These are phyloP conservation scores for Pichia sorboxylosa DNA, from an alignment of 1,139 yeast genomes.

Conservation along the genomic window DNA sequence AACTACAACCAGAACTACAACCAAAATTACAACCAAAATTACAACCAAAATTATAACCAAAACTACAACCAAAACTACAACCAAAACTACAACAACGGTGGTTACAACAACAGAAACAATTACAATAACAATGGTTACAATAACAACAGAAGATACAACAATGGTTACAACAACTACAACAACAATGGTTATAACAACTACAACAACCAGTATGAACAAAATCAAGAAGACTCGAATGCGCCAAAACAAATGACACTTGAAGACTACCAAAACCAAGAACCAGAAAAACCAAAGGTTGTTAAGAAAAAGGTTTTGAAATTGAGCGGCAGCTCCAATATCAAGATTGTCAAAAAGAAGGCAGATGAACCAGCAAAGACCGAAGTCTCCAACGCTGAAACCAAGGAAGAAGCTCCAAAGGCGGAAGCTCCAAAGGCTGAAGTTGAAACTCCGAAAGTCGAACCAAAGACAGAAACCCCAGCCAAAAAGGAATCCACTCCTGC, in stretches of 20 bases:
- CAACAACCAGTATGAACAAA: slow-evolving; percentile 5
- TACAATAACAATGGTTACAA: slow-evolving; percentile 10
- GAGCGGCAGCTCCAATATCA: slow-evolving; percentile 52
- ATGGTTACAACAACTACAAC: slow-evolving; percentile 9
- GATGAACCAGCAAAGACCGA: slow-evolving; percentile 20
- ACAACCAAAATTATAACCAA: slow-evolving; percentile 8
- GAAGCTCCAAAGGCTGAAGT: slow-evolving; percentile 4
- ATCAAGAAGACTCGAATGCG: slow-evolving; percentile 15
- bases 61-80: slow-evolving; percentile 13
- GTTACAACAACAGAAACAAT: slow-evolving; percentile 4
- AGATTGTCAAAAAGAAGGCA: slow-evolving; percentile 48
- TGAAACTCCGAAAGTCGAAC: slow-evolving; percentile 3
- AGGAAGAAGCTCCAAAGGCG: slow-evolving; percentile 16
- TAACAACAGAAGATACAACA: slow-evolving; percentile 12
- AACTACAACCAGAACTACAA: slow-evolving; percentile 19
- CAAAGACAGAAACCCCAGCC: slow-evolving; percentile 13
- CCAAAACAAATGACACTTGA: slow-evolving; percentile 69
- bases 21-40: slow-evolving; percentile 16
- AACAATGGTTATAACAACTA: slow-evolving; percentile 3
- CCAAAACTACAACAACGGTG: slow-evolving; percentile 15
- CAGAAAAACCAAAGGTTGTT: slow-evolving; percentile 24
- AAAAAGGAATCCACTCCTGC: slow-evolving; percentile 10
- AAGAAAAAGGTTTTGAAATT: slow-evolving; percentile 47
- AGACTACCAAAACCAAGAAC: slow-evolving; percentile 70
- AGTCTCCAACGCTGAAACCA: slow-evolving; percentile 11